Base-by-base conservation (phyloP, 306 rosid species). In the Adenanthera pavonina region DNA sequence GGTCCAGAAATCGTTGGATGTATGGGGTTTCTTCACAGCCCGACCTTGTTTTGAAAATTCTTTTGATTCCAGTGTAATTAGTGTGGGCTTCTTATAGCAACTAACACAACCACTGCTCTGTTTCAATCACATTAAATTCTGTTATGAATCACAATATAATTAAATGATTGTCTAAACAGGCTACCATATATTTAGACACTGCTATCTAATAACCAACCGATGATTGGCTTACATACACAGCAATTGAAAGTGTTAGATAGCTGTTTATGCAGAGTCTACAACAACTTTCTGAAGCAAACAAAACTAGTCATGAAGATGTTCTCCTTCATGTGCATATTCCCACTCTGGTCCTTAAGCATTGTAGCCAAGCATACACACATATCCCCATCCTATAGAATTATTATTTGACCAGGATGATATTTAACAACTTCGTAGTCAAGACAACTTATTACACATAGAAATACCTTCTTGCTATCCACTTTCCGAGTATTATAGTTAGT, bases 51-150 rank as follows among this genome's bases (percentile, higher is more conserved):
- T 69, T 74, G 56, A 7, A 56, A 82, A 44, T 60, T 51, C 76
- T 76, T 86, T 85, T 8, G 90, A 83, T 56, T 89, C 86, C 78
- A 69, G 77, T 12, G 78, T 72, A 62, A 47, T 65, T 71, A 78
- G 16, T 84, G 82, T 75, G 33, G 91, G 87, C 67, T 89, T 93
- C 64, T 81, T 86, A 87, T 79, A 81, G 91, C 94, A 87, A 77
- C 91, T 92, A 89, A 95, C 88, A 92, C 99, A 95, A 88, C 96
- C 98, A 90, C 99, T 95, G 99, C 94, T 90, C 99, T 95, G 99
- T 95, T 90, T 82, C 97, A 95, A 95, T 75, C 86, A 87, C 84
- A 78, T 80, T 84, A 72, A 60, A 75, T 89, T 91, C 97, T 85
- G 91, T 91, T 89, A 95, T 80, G 86, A 76, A 90, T 84, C 89